These are phyloP conservation scores for Logfia minima DNA, from an alignment of 129 eudicot species.

Conservation along the genomic window DNA sequence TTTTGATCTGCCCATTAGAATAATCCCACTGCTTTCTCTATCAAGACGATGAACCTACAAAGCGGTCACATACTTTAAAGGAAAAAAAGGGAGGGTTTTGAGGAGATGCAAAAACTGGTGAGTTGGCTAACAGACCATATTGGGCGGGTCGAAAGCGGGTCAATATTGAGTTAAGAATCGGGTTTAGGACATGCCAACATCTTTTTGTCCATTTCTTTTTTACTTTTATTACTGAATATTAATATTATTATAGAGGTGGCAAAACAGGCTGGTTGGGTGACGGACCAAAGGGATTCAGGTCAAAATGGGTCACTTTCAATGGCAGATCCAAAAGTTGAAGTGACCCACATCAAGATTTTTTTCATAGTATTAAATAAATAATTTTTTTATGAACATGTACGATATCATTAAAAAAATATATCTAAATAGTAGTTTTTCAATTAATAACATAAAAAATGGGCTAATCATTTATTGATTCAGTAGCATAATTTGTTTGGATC, in stretches of 20 bases:
- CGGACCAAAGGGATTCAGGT: neutral
- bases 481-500: too few relatives aligned
- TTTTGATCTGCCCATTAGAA: constrained; percentile 83
- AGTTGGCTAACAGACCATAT: neutral
- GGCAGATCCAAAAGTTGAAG: too few relatives aligned
- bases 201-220: neutral
- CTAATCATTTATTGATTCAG: too few relatives aligned
- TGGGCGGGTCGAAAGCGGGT: neutral
- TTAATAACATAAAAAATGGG: too few relatives aligned
- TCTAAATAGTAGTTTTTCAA: too few relatives aligned
- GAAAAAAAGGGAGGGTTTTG: neutral
- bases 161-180: neutral
- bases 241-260: neutral
- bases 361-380: too few relatives aligned
- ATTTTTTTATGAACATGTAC: too few relatives aligned
- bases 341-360: too few relatives aligned
- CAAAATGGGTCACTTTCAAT: neutral
- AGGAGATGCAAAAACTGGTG: neutral
- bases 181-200: neutral
- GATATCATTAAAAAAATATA: too few relatives aligned
- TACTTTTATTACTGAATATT: neutral
- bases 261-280: neutral
- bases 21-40: constrained; percentile 87
- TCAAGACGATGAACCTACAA: constrained; percentile 95
- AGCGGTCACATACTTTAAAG: constrained; percentile 4